A percentile compares a stretch with the other conserved stretches of the same genome.
These are phyloP conservation scores for Extremus antarcticus DNA, from an alignment of 495 filamentous ascomycete species.

Conservation along the genomic window DNA sequence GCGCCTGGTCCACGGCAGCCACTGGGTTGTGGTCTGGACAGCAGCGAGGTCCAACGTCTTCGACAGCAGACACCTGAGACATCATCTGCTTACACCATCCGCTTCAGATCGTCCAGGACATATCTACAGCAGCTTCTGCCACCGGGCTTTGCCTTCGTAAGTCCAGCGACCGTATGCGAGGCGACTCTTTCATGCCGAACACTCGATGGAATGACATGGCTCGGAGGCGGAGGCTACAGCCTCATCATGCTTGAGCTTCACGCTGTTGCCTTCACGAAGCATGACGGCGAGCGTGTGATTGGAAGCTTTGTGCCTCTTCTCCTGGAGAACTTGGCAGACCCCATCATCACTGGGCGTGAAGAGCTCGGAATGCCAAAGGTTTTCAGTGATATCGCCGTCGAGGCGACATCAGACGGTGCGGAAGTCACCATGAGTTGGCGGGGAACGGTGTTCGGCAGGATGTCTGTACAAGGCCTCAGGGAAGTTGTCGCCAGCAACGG, in stretches of 20 bases:
- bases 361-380: slow-evolving; percentile 50
- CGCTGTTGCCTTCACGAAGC: slow-evolving; percentile 43
- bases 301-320: slow-evolving; percentile 46
- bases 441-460: slow-evolving; percentile 6
- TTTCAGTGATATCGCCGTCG: slow-evolving; percentile 38
- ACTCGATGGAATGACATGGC: slow-evolving; percentile 43
- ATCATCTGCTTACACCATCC: slow-evolving; percentile 43
- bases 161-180: slow-evolving; percentile 38
- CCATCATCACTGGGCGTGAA: slow-evolving; percentile 43
- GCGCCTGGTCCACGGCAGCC: slow-evolving; percentile 43
- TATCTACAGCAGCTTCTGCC: slow-evolving; percentile 47
- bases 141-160: slow-evolving; percentile 35
- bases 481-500: neutral
- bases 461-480: neutral
- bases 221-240: slow-evolving; percentile 45
- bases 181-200: slow-evolving; percentile 41
- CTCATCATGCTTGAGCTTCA: slow-evolving; percentile 48
- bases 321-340: slow-evolving; percentile 43
- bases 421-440: slow-evolving; percentile 8
- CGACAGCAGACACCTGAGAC: slow-evolving; percentile 29
- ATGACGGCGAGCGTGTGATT: slow-evolving; percentile 35
- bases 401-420: slow-evolving; percentile 25
- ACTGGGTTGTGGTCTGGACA: neutral
- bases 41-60: neutral
- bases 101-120: slow-evolving; percentile 47